Base-by-base conservation (phyloP, 2,329 filamentous ascomycete species). In the Knufia petricola region DNA sequence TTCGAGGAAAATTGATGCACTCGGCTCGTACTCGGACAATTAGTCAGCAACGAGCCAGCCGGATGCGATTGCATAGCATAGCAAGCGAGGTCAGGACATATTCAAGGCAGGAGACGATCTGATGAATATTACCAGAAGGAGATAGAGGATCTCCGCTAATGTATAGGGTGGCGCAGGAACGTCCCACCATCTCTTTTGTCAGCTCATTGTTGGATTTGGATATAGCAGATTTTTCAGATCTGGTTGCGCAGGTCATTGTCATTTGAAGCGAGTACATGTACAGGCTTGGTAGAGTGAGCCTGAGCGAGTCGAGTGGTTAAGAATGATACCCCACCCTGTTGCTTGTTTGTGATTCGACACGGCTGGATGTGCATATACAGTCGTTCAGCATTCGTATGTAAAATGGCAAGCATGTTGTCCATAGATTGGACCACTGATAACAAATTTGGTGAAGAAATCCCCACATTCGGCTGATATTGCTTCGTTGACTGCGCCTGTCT, bases 191-290 rank as follows among this genome's bases (percentile, higher is more conserved):
- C 21, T 23, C 40, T 7, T 43, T n/a, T 43, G 40, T 40, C 21
- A 40, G 17, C 6, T 40, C 21, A 10, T 40, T 17, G 15, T 36
- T 36, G 32, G 32, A 36, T 36, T 36, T 13, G 15, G 15, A 7
- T 13, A 36, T n/a, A 36, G 32, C 32, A 13, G 32, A 17, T 36
- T n/a, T 8, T 6, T 4, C 9, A 6, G 15, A 36, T 4, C 15
- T 4, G 10, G 32, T 17, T 17, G 4, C 15, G 32, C 9, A 8
- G 13, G 39, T 26, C 20, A 21, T 32, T 44, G 19, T 44, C 26
- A 31, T 44, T 44, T 44, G 41, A 17, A 44, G 32, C 15, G 23
- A 19, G 30, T 34, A 32, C 43, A 46, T 44, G 41, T 44, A 32
- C 28, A 44, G 24, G 15, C 8, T 19, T 31, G 41, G 32, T 24